Evolutionary conservation across 1,284 basidiomycete genomes (phyloP), one percentile per base, ranked within the genome.

Genomic region (Rhodotorula sp.): DNA sequence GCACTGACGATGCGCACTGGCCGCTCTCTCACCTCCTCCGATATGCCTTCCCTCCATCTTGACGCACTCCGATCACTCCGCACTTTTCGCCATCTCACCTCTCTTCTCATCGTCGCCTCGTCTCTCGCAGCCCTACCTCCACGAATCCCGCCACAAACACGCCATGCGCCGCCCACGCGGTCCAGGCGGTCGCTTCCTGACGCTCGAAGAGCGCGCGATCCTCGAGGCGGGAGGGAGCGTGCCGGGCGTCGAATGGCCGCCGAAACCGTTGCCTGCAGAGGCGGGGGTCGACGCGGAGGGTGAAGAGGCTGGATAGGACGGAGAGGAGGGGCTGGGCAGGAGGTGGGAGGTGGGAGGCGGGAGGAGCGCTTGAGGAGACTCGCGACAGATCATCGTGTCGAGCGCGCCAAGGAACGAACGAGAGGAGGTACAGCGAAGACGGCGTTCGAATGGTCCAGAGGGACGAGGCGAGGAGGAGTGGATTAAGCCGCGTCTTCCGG

Each of bases 121-220:
- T 27, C 1, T 49, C 15, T 20, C 32, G 13, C 68, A 76, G 74
- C 72, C 74, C 2, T 76, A 76, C 46, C 68, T 75, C 39, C 74
- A 74, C 67, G 72, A 77, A 47, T 75, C 75, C 19, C 66, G 95
- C 56, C 95, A 99, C 83, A 92, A 94, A 76, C 96, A 99, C 81
- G 95, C 95, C 22, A 96, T 98, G 88, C 89, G 94, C 54, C 87
- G 95, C 47, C 95, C 95, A 22, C 86, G 96, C 72, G 95, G 95
- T 2, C 94, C 95, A 49, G 95, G 96, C 36, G 95, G 95, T 29
- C 88, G 95, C 44, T 98, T 98, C 84, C 86, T 98, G 75, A 97
- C 94, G 10, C 91, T 93, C 51, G 92, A 94, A 34, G 93, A 97
- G 81, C 69, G 72, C 24, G 46, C 55, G 32, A 59, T 67, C 44